Evolutionary conservation across 805 yeast species (phyloP), one percentile per base, ranked within the genome.

Genomic region (Pichia kluyveri): DNA sequence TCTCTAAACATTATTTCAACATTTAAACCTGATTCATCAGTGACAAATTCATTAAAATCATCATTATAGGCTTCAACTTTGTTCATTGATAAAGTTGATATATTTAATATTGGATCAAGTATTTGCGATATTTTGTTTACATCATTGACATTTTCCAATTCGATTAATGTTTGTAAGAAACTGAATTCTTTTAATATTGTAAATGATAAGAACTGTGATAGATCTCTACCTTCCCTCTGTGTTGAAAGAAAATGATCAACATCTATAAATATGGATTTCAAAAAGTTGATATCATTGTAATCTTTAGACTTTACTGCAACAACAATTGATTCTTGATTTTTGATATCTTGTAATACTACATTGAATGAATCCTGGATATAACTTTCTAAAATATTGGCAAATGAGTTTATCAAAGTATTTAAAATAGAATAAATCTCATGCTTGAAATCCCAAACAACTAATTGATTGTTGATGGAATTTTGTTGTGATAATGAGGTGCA

Each of bases 11-110:
- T 63, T 10, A 65, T 63, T 6, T 75, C 76, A 0, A 81, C 67
- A 0, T 82, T 67, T 32, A 89, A 70, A 1, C 88, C 96, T 2
- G 86, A 72, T 48, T 86, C 89, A 36, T 79, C 83, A 2, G 89
- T 76, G 7, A 87, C 85, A 61, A 79, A 88, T 4, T 62, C 65
- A 57, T 89, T 87, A 58, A 80, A 75, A 58, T 89, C 90, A 2
- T 67, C 69, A 4, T 63, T 60, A 72, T 82, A 86, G 5, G 72
- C 73, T 36, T 70, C 74, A 31, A 67, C 61, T 0, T 68, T 62
- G 6, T 69, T 72, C 1, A 56, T 49, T 2, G 83, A 71, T 12
- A 82, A 56, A 11, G 63, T 57, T 7, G 79, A 62, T 9, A 76
- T 60, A 4, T 55, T 54, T 0, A 70, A 53, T 7, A 79, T 54